Evolutionary conservation across 164 flowering plant species (phyloP), one percentile per base, ranked within the genome.

Genomic region (Liquidambar formosana): DNA sequence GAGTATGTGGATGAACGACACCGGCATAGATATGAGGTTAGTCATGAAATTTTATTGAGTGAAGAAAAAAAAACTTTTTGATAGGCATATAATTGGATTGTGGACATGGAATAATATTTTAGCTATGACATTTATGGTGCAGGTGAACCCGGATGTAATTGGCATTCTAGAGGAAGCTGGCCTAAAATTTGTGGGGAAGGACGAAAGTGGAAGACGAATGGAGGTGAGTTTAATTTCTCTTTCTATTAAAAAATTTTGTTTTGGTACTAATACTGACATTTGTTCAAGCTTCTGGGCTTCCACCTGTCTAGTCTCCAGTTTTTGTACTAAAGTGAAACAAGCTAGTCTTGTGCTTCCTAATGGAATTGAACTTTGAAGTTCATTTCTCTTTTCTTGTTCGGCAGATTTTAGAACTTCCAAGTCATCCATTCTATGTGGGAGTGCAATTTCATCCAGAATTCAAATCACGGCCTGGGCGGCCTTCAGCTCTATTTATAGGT

Each of bases 361-460:
- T 33, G 13, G 22, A 21, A 3, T 18, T 27, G 22, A 53, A 26
- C 45, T 25, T 33, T 16, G 14, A 65, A 33, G 19, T 44, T 52
- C 47, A 19, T 25, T 52, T 41, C 52, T 33, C 27, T 44, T 54
- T 10, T 75, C 26, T 23, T 61, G 5, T 22, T 45, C 5, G 81
- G 78, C 88, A 95, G 99, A 82, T 93, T 67, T 69, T 95, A 51
- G 99, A 95, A 85, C 83, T 91, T 75, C 85, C 88, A 43, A 61
- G 71, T 61, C 99, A 95, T 81, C 97, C 92, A 19, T 95, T 76
- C 68, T 95, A 89, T 73, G 92, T 95, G 22, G 99, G 97, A 12
- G 99, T 89, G 62, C 99, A 95, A 70, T 95, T 95, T 74, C 99
- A 93, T 82, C 99, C 98, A 13, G 99, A 95, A 75, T 95, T 84